Evolutionary conservation across 352 stramenopile species (phyloP).

Genomic region (Pythium scleroteichum): DNA sequence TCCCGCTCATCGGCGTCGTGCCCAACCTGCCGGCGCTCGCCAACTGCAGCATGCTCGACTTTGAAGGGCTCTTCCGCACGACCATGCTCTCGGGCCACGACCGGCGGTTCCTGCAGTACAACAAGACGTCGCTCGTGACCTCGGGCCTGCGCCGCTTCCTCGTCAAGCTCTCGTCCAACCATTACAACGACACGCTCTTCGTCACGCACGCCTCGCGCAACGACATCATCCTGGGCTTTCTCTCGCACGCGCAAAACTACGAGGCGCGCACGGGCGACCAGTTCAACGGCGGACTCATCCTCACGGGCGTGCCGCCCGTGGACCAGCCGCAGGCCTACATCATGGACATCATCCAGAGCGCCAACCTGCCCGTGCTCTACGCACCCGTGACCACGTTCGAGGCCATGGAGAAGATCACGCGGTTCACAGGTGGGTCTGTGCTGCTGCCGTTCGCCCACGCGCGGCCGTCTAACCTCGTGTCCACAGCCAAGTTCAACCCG

Average conservation of each 20-base stretch:
- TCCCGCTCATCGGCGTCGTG: slow-evolving; percentile 84
- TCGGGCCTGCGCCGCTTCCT: slow-evolving; percentile 84
- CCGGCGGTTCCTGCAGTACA: slow-evolving; percentile 78
- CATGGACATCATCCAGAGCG: slow-evolving; percentile 68
- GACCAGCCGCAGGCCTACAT: slow-evolving; percentile 82
- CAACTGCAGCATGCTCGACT: slow-evolving; percentile 87
- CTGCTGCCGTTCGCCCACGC: background rate
- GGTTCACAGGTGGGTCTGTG: slow-evolving; percentile 60
- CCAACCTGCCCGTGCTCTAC: slow-evolving; percentile 72
- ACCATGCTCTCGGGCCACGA: slow-evolving; percentile 51
- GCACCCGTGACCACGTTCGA: slow-evolving; percentile 74
- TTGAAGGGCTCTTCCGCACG: slow-evolving; percentile 86
- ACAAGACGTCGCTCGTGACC: slow-evolving; percentile 80
- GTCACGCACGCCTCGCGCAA: slow-evolving; percentile 89
- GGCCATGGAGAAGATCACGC: slow-evolving; percentile 80
- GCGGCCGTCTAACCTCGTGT: background rate
- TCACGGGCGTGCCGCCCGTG: slow-evolving; percentile 76
- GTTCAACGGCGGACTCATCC: slow-evolving; percentile 88
- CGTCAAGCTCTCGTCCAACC: slow-evolving; percentile 69
- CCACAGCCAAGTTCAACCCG: slow-evolving; percentile 86
- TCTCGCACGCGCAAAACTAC: slow-evolving; percentile 80
- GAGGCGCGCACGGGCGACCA: slow-evolving; percentile 58
- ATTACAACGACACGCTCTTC: slow-evolving; percentile 84
- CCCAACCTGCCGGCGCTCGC: slow-evolving; percentile 78
- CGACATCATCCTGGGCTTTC: slow-evolving; percentile 90